Evolutionary conservation across 345 rosid genomes (phyloP).

Genomic region (Erysimum cheiranthoides): DNA sequence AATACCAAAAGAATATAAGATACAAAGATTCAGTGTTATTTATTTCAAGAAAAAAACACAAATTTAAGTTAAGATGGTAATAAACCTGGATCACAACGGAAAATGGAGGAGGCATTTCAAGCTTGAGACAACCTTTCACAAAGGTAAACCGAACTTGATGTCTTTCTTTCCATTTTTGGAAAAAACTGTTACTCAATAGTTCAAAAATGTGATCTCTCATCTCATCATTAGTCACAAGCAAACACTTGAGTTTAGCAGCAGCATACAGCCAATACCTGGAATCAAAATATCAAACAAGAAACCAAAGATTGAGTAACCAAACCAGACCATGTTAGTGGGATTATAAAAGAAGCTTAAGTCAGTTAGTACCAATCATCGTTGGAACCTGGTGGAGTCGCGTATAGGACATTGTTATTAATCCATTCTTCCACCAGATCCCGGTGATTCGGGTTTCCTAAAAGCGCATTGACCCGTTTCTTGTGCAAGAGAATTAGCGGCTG

Average conservation of each 20-base stretch:
- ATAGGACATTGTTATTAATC: constrained; percentile 65
- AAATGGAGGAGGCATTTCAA: constrained; percentile 73
- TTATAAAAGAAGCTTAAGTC: not conserved
- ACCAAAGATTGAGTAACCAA: constrained; percentile 11
- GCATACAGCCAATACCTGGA: constrained; percentile 90
- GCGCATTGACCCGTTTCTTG: constrained; percentile 68
- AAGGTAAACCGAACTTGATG: constrained; percentile 80
- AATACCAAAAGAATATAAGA: not conserved
- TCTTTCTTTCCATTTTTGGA: constrained; percentile 82
- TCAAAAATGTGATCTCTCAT: constrained; percentile 97
- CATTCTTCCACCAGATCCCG: constrained; percentile 70
- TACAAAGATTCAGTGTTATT: not conserved
- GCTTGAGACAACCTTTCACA: constrained; percentile 60
- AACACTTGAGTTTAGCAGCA: constrained; percentile 73
- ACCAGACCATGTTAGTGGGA: not conserved
- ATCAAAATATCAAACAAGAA: not conserved
- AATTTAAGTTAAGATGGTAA: not conserved
- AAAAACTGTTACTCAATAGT: constrained; percentile 69
- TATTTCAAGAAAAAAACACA: not conserved
- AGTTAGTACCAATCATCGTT: constrained; percentile 85
- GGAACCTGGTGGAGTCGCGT: constrained; percentile 83
- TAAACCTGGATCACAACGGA: constrained; percentile 73
- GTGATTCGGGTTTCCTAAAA: constrained; percentile 58
- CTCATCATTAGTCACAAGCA: constrained; percentile 84
- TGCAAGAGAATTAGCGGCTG: constrained; percentile 85